Evolutionary conservation across 768 basidiomycete genomes (phyloP), one percentile per base, ranked within the genome.

Genomic region (Lactarius sp.): DNA sequence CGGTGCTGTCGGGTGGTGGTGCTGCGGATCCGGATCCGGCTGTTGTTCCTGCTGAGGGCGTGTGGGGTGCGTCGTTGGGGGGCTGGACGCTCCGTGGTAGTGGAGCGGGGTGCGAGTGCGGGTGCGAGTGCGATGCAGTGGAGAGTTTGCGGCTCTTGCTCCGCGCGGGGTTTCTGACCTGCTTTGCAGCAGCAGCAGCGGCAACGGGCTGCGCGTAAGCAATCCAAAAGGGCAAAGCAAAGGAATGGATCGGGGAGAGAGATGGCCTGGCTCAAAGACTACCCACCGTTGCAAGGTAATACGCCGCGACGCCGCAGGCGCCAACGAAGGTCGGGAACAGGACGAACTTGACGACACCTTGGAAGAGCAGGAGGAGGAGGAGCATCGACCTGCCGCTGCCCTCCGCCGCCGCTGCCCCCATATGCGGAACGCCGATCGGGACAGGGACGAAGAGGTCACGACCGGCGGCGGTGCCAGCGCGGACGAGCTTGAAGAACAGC

Each of bases 401-500:
- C 12, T 41, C 41, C 4, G 41, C 41, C 4, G 41, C 41, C 12
- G 5, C 41, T 41, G 41, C 41, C 4, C 12, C 41, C 10, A 13
- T 41, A 12, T 14, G 20, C 20, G 36, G 18, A 14, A 10, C 12
- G 18, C 10, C 10, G 31, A 47, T 7, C 20, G 42, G 42, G 41
- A 60, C 20, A 2, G 59, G 39, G 27, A 61, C 60, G 52, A 61
- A 46, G 31, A 60, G 39, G 7, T 52, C 52, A 8, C 54, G 31
- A 2, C 52, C 60, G n/a, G 60, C 34, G 52, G 60, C 52, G 8
- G 60, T 47, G 20, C 22, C 52, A 4, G 60, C 39, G 20, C 22
- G 60, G 34, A 61, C 52, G 33, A 54, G 60, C 52, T 53, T 53
- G 36, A 47, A 61, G 44, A 61, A 39, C 41, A 41, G 18, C 31